Conservation (phyloP, 768 basidiomycete genomes). For the Mycena indigotica region DNA sequence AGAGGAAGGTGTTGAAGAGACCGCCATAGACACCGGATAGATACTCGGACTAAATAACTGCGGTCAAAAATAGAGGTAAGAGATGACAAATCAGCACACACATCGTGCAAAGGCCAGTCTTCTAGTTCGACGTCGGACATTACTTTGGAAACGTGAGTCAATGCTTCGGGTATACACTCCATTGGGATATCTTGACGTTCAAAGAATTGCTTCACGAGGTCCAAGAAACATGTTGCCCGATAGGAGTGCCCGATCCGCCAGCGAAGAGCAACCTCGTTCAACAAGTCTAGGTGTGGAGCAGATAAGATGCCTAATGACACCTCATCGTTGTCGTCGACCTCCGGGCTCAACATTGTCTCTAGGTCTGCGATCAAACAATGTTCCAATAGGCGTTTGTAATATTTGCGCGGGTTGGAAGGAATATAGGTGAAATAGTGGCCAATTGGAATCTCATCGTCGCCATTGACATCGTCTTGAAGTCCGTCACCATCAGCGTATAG, state of each 20-base stretch:
- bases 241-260: constrained; percentile 88
- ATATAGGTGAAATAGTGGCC: constrained; percentile 88
- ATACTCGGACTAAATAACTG: constrained; percentile 60
- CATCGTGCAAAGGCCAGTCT: constrained; percentile 81
- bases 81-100: constrained; percentile 45
- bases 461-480: constrained; percentile 45
- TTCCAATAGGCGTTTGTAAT: constrained; percentile 83
- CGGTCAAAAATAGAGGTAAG: constrained; percentile 12
- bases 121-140: constrained; percentile 70
- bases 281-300: constrained; percentile 71
- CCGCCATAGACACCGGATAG: constrained; percentile 67
- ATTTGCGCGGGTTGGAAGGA: constrained; percentile 83
- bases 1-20: constrained; percentile 86
- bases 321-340: constrained; percentile 93
- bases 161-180: constrained; percentile 91
- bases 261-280: constrained; percentile 84
- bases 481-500: constrained; percentile 45
- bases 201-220: constrained; percentile 83
- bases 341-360: constrained; percentile 85
- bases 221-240: constrained; percentile 78
- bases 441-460: constrained; percentile 69
- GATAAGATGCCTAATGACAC: constrained; percentile 93
- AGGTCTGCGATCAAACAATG: constrained; percentile 83
- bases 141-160: constrained; percentile 71
- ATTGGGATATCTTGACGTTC: constrained; percentile 89